Evolutionary conservation across 129 eudicot genomes (phyloP).

Genomic region (Helianthus tuberosus): DNA sequence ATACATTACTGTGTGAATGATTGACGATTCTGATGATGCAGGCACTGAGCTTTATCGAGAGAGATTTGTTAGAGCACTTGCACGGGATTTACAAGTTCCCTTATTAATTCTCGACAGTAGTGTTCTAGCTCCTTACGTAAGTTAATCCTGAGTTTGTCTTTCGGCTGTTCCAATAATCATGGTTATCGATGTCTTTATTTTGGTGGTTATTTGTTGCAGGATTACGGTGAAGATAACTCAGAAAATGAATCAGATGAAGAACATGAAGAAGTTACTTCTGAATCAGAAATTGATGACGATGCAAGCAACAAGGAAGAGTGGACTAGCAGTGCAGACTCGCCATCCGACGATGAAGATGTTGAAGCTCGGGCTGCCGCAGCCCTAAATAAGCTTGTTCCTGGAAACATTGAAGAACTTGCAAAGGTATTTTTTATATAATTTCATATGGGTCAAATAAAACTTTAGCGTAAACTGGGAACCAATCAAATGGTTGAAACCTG

Average conservation of each 20-base stretch:
- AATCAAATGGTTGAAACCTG: neutral
- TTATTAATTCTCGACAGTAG: constrained; percentile 89
- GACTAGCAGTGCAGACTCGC: constrained; percentile 68
- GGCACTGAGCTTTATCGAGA: constrained; percentile 97
- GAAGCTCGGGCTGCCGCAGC: constrained; percentile 70
- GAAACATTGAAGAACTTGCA: constrained; percentile 72
- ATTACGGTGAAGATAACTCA: constrained; percentile 65
- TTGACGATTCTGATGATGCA: constrained; percentile 36
- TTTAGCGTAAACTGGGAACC: neutral
- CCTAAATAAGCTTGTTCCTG: constrained; percentile 72
- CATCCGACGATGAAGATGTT: constrained; percentile 66
- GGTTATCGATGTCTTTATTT: constrained; percentile 7
- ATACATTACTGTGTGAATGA: neutral
- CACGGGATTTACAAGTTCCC: constrained; percentile 85
- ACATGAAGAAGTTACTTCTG: constrained; percentile 68
- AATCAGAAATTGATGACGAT: constrained; percentile 76
- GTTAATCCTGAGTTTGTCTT: constrained; percentile 21
- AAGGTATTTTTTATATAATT: constrained; percentile 46
- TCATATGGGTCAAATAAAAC: neutral
- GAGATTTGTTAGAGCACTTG: constrained; percentile 92
- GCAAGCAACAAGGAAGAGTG: constrained; percentile 77
- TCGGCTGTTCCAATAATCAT: constrained; percentile 2
- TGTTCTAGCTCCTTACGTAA: constrained; percentile 88
- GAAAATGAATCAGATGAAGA: constrained; percentile 87
- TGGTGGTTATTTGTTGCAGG: constrained; percentile 44